These are phyloP conservation scores for Blastomyces percursus DNA, from an alignment of 2,329 filamentous ascomycete genomes.

Conservation along the genomic window DNA sequence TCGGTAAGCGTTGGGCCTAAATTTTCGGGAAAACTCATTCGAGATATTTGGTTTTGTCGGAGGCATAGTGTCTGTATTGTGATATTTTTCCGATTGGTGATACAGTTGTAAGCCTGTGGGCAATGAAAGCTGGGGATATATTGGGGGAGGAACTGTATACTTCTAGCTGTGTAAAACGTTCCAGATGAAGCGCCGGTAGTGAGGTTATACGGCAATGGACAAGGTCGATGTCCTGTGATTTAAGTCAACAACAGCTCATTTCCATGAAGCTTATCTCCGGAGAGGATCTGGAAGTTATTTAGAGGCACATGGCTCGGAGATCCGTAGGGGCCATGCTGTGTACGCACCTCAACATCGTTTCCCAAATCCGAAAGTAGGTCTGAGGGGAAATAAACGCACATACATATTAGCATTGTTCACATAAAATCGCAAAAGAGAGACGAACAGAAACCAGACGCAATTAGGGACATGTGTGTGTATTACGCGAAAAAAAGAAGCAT, in stretches of 20 bases:
- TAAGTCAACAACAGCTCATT: conserved; percentile 14
- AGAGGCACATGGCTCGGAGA: neutral
- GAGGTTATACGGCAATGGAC: conserved; percentile 77
- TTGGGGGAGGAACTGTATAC: conserved; percentile 27
- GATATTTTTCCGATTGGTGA: neutral
- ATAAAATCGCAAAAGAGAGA: neutral
- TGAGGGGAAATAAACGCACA: conserved; percentile 16
- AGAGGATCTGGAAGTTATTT: neutral
- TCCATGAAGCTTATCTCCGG: neutral
- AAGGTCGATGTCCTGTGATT: conserved; percentile 65
- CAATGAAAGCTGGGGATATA: neutral
- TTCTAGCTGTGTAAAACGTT: conserved; percentile 65
- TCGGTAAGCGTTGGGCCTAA: conserved; percentile 62
- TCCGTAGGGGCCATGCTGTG: neutral
- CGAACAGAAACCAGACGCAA: neutral
- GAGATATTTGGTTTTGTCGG: conserved; percentile 78
- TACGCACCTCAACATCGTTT: conserved; percentile 40
- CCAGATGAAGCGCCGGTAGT: conserved; percentile 65
- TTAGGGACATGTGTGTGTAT: neutral
- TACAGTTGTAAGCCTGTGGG: conserved; percentile 6
- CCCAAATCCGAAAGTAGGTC: conserved; percentile 51
- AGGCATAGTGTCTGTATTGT: conserved; percentile 59
- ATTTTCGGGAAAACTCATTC: conserved; percentile 61
- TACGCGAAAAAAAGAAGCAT: conserved; percentile 24
- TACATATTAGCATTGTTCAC: neutral